Percentiles rank a stretch among this genome's conserved stretches.
Evolutionary conservation across 352 stramenopile genomes (phyloP).

Genomic region (Salisapilia sapeloensis): DNA sequence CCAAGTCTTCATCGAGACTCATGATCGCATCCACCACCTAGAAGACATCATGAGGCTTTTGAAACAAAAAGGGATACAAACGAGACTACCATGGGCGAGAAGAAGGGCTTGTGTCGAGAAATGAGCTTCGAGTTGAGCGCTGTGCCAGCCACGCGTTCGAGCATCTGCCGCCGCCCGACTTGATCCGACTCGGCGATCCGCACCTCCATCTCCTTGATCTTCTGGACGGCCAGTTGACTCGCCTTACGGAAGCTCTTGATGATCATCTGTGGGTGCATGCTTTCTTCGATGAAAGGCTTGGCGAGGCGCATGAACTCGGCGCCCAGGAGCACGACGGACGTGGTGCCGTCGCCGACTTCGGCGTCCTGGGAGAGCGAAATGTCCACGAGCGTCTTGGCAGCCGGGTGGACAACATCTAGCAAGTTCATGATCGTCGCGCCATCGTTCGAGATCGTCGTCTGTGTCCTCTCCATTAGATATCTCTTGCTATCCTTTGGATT

Average conservation of each 20-base stretch:
- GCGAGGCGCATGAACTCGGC: conserved; percentile 94
- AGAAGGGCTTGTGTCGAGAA: conserved; percentile 92
- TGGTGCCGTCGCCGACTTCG: conserved; percentile 89
- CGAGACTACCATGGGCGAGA: conserved; percentile 87
- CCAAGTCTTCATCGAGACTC: conserved; percentile 79
- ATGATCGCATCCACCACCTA: conserved; percentile 91
- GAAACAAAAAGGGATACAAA: background rate
- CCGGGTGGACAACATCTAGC: conserved; percentile 97
- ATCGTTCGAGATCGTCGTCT: conserved; percentile 98
- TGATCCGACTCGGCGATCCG: conserved; percentile 66
- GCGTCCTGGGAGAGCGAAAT: conserved; percentile 90
- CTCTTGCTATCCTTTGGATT: no score
- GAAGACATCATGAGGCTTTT: background rate
- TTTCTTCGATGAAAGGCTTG: conserved; percentile 98
- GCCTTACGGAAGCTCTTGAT: conserved; percentile 84
- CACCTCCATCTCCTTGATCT: conserved; percentile 75
- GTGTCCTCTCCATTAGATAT: background rate
- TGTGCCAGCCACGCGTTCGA: conserved; percentile 88
- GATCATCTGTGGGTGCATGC: conserved; percentile 88
- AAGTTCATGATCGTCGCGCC: conserved; percentile 98
- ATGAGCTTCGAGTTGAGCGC: conserved; percentile 99
- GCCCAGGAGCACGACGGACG: conserved; percentile 93
- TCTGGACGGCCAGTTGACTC: conserved; percentile 61
- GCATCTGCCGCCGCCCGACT: conserved; percentile 69
- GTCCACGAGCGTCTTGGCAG: conserved; percentile 96